Percentiles rank a stretch among this genome's conserved stretches.
Conservation (phyloP, 257 asterid genomes). For the Misopates orontium region DNA sequence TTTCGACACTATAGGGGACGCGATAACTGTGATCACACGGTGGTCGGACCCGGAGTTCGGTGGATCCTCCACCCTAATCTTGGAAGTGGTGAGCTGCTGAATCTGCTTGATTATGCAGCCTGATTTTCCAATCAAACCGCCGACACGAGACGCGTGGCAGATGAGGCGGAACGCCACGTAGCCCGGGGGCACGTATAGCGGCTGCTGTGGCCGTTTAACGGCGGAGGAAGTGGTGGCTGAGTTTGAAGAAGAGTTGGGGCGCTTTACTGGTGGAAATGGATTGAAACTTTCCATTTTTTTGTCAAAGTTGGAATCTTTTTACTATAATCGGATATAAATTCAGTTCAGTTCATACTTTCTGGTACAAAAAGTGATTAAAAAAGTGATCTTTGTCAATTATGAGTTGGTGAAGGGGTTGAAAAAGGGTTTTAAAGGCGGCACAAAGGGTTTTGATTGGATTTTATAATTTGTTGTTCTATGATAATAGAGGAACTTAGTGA, state of each 20-base stretch:
- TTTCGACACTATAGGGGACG: slow-evolving; percentile 35
- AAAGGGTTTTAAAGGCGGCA: too few species aligned
- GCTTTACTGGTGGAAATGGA: slow-evolving; percentile 25
- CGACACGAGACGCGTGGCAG: slow-evolving; percentile 75
- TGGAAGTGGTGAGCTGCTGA: slow-evolving; percentile 55
- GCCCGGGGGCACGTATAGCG: slow-evolving; percentile 45
- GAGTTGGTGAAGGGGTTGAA: slow-evolving; percentile 21
- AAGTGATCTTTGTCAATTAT: too few species aligned
- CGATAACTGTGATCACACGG: slow-evolving; percentile 55
- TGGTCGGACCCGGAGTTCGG: slow-evolving; percentile 37
- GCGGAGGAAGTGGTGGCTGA: slow-evolving; percentile 16
- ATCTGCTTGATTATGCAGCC: slow-evolving; percentile 68
- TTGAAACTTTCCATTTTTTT: slow-evolving; percentile 23
- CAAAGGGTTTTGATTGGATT: too few species aligned
- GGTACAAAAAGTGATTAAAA: neutral
- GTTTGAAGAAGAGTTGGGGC: slow-evolving; percentile 20
- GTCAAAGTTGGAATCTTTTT: too few species aligned
- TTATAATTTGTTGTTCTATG: too few species aligned
- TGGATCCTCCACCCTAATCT: slow-evolving; percentile 62
- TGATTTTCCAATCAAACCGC: slow-evolving; percentile 73
- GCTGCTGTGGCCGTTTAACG: slow-evolving; percentile 36
- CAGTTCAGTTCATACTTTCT: too few species aligned
- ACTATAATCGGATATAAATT: too few species aligned
- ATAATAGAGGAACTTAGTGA: too few species aligned
- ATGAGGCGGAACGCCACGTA: slow-evolving; percentile 65